Evolutionary conservation across 2,329 filamentous ascomycete genomes (phyloP).

Genomic region (Triangularia verruculosa): DNA sequence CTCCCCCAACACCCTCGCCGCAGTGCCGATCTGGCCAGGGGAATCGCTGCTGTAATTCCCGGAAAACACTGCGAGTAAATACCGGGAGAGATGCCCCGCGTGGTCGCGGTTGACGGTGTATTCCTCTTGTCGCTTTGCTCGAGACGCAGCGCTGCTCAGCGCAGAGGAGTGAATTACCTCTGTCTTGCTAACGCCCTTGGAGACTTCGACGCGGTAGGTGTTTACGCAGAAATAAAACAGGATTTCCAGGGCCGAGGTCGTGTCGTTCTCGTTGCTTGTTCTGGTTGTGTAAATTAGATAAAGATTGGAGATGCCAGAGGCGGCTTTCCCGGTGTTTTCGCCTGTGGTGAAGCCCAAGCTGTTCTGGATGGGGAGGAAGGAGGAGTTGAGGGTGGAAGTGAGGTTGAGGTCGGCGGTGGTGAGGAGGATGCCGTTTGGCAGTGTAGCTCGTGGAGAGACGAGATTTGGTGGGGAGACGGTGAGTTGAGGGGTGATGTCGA

Average conservation of each 20-base stretch:
- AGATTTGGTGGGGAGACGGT: conserved; percentile 15
- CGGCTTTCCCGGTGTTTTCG: conserved; percentile 14
- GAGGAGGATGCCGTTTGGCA: conserved; percentile 26
- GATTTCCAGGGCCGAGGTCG: conserved; percentile 29
- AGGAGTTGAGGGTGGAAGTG: conserved; percentile 13
- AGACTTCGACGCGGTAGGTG: conserved; percentile 23
- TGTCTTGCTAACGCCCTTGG: conserved; percentile 16
- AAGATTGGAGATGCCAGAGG: conserved; percentile 29
- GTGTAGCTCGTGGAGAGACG: conserved; percentile 17
- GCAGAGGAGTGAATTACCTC: conserved; percentile 19
- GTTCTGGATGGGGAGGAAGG: conserved; percentile 21
- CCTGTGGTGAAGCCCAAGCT: conserved; percentile 26
- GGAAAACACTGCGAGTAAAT: conserved; percentile 21
- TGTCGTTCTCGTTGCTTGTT: conserved; percentile 11
- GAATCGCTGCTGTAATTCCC: conserved; percentile 19
- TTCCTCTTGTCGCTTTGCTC: not conserved
- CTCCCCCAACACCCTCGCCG: not conserved
- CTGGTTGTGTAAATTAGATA: conserved; percentile 32
- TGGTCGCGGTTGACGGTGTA: conserved; percentile 23
- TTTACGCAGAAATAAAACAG: conserved; percentile 33
- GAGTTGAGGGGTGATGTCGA: conserved; percentile 28
- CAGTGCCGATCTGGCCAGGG: conserved; percentile 13
- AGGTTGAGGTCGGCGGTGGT: conserved; percentile 27
- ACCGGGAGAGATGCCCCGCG: conserved; percentile 18
- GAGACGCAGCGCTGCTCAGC: not conserved